phyloP scores from a whole-genome alignment of 2,329 filamentous ascomycete species.

The Aspergillus piperis region DNA sequence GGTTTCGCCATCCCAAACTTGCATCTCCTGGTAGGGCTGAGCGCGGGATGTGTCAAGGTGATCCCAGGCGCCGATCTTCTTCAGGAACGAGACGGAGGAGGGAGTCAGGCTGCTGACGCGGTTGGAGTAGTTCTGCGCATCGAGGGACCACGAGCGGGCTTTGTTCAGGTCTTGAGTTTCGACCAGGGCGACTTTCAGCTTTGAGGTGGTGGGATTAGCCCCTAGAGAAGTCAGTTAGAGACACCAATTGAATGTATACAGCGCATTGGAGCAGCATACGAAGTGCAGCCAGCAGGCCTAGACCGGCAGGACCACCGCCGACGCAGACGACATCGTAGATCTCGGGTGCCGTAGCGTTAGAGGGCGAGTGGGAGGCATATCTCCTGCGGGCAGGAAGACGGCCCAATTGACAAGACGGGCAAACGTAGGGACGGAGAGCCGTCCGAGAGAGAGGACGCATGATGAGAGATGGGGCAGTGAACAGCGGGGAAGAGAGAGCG shows the following conservation, averaged over 20 bases:
- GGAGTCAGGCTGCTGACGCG: conserved; percentile 94
- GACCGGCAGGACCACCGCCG: conserved; percentile 82
- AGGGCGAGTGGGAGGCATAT: conserved; percentile 37
- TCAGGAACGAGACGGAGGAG: conserved; percentile 77
- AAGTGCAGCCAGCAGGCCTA: conserved; percentile 77
- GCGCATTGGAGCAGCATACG: conserved; percentile 53
- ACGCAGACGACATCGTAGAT: conserved; percentile 94
- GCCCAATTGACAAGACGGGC: conserved; percentile 40
- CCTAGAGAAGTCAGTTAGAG: conserved; percentile 52
- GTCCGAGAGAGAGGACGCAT: conserved; percentile 40
- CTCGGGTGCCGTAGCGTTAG: conserved; percentile 53
- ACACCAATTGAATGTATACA: not conserved
- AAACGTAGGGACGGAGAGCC: conserved; percentile 42
- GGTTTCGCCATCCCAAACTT: conserved; percentile 95
- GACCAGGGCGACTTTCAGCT: conserved; percentile 81
- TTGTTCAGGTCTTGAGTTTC: conserved; percentile 83
- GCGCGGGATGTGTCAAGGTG: conserved; percentile 72
- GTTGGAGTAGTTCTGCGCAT: conserved; percentile 76
- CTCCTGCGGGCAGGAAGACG: conserved; percentile 27
- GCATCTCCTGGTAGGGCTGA: conserved; percentile 92
- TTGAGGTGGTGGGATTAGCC: conserved; percentile 71
- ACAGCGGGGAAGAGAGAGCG: conserved; percentile 2
- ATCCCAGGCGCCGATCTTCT: conserved; percentile 80
- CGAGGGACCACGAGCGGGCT: conserved; percentile 66
- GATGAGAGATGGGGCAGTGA: conserved; percentile 18